Percentiles rank a stretch among this genome's conserved stretches.
phyloP scores from a whole-genome alignment of 768 basidiomycete genomes.

The Auricularia heimuer region DNA sequence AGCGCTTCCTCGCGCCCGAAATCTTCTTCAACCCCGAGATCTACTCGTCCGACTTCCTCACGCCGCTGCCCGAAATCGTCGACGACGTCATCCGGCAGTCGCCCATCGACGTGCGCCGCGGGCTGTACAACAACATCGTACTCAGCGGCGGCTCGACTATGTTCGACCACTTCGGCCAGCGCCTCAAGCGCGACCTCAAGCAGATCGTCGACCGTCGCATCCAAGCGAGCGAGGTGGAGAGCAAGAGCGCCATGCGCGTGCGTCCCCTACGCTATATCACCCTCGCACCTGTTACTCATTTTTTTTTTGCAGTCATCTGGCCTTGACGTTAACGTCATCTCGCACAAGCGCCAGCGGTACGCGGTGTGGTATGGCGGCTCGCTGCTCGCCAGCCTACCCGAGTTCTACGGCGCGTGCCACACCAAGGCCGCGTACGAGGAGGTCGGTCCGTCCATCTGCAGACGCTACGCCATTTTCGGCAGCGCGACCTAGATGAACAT shows the following conservation, averaged over 20 bases:
- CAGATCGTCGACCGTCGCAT: conserved; percentile 87
- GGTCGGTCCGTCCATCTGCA: conserved; percentile 83
- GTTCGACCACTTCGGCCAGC: conserved; percentile 98
- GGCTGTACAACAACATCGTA: conserved; percentile 98
- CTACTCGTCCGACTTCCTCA: conserved; percentile 93
- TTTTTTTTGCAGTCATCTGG: conserved; percentile 64
- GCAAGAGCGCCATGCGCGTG: conserved; percentile 71
- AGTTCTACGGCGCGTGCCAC: conserved; percentile 91
- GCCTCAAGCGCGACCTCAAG: conserved; percentile 91
- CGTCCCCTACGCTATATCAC: conserved; percentile 12
- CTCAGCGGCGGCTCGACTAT: conserved; percentile 95
- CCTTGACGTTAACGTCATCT: conserved; percentile 96
- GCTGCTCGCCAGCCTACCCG: conserved; percentile 85
- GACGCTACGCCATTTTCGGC: conserved; percentile 89
- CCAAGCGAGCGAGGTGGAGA: conserved; percentile 60
- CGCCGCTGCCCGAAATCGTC: conserved; percentile 91
- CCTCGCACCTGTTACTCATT: not conserved
- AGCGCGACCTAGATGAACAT: conserved; percentile 51
- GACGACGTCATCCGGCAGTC: conserved; percentile 93
- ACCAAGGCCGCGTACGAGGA: conserved; percentile 93
- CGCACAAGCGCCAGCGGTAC: conserved; percentile 94
- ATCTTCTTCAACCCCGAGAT: conserved; percentile 99
- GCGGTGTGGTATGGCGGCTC: conserved; percentile 99
- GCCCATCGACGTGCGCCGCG: conserved; percentile 94
- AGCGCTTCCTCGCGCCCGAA: conserved; percentile 97